Conservation (phyloP, 2,329 filamentous ascomycete species). For the Diaporthe sp. region DNA sequence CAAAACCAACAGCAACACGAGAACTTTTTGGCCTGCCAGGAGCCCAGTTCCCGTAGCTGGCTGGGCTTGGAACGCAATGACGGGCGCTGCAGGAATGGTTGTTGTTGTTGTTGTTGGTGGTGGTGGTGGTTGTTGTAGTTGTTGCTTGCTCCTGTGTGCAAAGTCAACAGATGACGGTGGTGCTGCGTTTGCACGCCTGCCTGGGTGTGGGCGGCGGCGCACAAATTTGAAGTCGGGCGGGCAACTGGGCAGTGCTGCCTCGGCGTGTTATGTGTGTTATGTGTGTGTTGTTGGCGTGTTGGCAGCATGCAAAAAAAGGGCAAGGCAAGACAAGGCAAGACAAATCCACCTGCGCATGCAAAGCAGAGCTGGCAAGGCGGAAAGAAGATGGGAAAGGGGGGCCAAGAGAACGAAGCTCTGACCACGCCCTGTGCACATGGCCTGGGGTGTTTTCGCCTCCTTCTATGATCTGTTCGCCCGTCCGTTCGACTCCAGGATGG, state of each 20-base stretch:
- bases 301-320: background rate
- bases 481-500: slow-evolving; percentile 11
- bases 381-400: slow-evolving; percentile 7
- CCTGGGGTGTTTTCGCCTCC: slow-evolving; percentile 17
- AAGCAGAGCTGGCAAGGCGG: background rate
- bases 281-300: slow-evolving; percentile 7
- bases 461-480: slow-evolving; percentile 1
- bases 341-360: slow-evolving; percentile 1
- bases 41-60: background rate
- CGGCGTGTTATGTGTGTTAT: no score
- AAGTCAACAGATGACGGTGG: slow-evolving; percentile 3
- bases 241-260: slow-evolving; percentile 14
- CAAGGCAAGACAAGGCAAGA: background rate
- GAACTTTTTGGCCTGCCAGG: background rate
- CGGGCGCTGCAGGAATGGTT: background rate
- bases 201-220: slow-evolving; percentile 1
- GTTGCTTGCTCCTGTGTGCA: background rate
- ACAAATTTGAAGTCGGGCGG: slow-evolving; percentile 23
- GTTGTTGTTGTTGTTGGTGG: no score
- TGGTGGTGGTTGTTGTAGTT: no score
- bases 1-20: background rate
- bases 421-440: slow-evolving; percentile 23
- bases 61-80: background rate
- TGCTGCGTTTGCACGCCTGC: slow-evolving; percentile 20
- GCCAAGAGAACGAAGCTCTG: slow-evolving; percentile 26